Evolutionary conservation across 345 rosid species (phyloP).

Genomic region (Corchorus capsularis): DNA sequence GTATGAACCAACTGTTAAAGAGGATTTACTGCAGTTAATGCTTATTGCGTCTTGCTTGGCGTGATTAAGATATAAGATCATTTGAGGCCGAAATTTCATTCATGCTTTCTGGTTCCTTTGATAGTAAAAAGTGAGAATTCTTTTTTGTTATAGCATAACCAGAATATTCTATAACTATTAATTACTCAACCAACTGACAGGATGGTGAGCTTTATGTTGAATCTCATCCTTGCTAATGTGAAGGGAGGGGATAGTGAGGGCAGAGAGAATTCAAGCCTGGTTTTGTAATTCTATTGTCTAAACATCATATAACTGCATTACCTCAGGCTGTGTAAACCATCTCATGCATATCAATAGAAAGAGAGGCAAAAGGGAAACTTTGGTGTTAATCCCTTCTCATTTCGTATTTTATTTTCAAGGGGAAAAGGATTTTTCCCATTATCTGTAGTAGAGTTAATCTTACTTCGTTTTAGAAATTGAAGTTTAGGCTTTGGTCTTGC

Average conservation of each 20-base stretch:
- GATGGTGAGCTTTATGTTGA: not conserved
- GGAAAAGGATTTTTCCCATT: conserved; percentile 9
- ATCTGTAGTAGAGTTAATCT: not conserved
- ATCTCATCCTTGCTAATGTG: not conserved
- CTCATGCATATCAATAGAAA: not conserved
- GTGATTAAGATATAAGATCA: not conserved
- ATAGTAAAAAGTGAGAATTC: not conserved
- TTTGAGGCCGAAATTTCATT: not conserved
- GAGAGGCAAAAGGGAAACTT: not conserved
- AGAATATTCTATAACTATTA: not conserved
- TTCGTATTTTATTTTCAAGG: not conserved
- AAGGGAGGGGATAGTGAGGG: not conserved
- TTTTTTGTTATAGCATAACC: not conserved
- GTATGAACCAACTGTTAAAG: conserved; percentile 35
- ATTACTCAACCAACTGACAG: not conserved
- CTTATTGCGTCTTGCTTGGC: conserved; percentile 9
- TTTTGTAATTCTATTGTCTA: not conserved
- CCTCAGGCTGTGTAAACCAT: conserved; percentile 3
- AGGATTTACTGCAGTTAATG: not conserved
- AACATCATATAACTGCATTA: not conserved
- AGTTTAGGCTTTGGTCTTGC: not conserved
- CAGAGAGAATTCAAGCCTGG: not conserved
- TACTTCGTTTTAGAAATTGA: not conserved
- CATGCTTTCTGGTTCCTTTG: not conserved
- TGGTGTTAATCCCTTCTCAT: conserved; percentile 8